Conservation (phyloP, 257 asterid species). For the Primulina huaijiensis region DNA sequence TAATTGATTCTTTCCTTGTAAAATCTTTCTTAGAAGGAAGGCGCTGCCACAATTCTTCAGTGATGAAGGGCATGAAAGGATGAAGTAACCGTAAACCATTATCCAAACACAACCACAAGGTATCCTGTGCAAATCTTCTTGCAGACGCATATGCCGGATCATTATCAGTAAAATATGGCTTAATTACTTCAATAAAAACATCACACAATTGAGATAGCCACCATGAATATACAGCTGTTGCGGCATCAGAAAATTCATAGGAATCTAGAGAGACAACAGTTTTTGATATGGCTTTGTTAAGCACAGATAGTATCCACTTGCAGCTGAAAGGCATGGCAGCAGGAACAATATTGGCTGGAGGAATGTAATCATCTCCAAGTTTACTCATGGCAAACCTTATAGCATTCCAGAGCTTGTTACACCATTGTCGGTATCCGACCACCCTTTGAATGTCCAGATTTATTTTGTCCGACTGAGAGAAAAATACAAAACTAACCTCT, state of each 20-base stretch:
- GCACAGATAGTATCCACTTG: conserved; percentile 87
- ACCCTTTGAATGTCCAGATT: conserved; percentile 93
- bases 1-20: conserved; percentile 70
- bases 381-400: conserved; percentile 90
- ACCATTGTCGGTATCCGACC: conserved; percentile 95
- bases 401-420: conserved; percentile 98
- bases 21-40: conserved; percentile 63
- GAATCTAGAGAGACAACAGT: conserved; percentile 62
- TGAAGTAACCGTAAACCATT: conserved; percentile 82
- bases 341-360: conserved; percentile 57
- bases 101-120: conserved; percentile 90
- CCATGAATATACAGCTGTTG: conserved; percentile 80
- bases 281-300: conserved; percentile 80
- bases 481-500: conserved; percentile 11
- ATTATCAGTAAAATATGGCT: conserved; percentile 67
- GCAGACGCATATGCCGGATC: conserved; percentile 44
- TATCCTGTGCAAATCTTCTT: conserved; percentile 71
- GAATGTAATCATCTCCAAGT: conserved; percentile 84
- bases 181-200: conserved; percentile 88
- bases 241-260: conserved; percentile 89
- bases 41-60: conserved; percentile 98
- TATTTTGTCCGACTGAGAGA: conserved; percentile 79
- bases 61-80: conserved; percentile 94
- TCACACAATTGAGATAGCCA: conserved; percentile 94
- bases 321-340: conserved; percentile 80